Conservation (phyloP, 2,329 filamentous ascomycete genomes). For the Arthrobotrys sphaeroides region DNA sequence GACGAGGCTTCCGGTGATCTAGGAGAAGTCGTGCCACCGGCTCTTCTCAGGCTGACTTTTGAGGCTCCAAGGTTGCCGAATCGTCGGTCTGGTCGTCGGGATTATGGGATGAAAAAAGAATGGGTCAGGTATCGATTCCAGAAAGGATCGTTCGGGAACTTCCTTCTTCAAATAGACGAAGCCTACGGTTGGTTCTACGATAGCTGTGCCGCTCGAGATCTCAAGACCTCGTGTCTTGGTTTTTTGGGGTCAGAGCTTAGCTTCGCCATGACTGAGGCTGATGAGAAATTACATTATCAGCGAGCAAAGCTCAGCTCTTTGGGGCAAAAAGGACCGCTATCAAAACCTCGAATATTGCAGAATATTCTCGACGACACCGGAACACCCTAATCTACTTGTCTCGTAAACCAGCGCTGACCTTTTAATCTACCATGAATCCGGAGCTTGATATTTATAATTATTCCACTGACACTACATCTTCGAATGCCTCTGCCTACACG, state of each 20-base stretch:
- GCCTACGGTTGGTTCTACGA: too few relatives aligned
- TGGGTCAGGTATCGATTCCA: neutral
- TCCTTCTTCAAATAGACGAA: constrained; percentile 13
- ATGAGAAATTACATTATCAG: constrained; percentile 47
- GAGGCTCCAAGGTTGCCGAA: neutral
- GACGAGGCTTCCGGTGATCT: neutral
- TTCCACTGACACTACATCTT: too few relatives aligned
- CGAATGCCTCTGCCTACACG: too few relatives aligned
- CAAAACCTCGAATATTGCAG: neutral
- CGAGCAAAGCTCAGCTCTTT: neutral
- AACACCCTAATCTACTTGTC: too few relatives aligned
- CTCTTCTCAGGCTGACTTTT: constrained; percentile 8
- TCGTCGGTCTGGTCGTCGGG: neutral
- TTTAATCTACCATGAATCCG: too few relatives aligned
- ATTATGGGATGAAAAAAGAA: constrained; percentile 3
- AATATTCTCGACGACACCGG: constrained; percentile 25
- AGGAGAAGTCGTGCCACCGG: neutral
- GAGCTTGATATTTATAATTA: too few relatives aligned
- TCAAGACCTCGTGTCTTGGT: neutral
- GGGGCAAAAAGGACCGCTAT: neutral
- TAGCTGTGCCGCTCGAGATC: too few relatives aligned
- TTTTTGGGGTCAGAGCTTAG: neutral
- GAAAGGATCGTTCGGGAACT: neutral
- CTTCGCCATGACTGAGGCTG: constrained; percentile 33
- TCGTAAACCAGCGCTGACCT: too few relatives aligned